A percentile compares a stretch with the other conserved stretches of the same genome.
Evolutionary conservation across 1,284 basidiomycete species (phyloP).

Genomic region (Xerocomus amazonicus): DNA sequence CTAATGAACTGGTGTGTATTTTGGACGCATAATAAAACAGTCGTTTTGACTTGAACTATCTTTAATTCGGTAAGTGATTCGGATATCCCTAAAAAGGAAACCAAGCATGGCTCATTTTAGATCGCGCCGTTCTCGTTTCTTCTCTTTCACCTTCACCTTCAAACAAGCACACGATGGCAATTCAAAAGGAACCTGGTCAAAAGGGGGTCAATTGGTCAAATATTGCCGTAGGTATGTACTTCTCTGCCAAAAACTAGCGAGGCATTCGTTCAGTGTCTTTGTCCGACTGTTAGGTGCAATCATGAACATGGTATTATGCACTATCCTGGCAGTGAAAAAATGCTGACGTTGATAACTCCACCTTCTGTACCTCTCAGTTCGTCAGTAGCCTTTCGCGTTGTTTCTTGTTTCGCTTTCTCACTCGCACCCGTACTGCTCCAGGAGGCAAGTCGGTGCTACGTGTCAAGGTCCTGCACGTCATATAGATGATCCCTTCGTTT

Average conservation of each 20-base stretch:
- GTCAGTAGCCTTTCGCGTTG: slow-evolving; percentile 20
- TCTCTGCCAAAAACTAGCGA: slow-evolving; percentile 1
- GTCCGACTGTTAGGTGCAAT: slow-evolving; percentile 65
- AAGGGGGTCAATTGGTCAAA: slow-evolving; percentile 98
- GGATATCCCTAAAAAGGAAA: slow-evolving; percentile 8
- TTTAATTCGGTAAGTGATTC: slow-evolving; percentile 6
- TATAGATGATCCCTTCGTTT: slow-evolving; percentile 7
- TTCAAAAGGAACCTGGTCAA: slow-evolving; percentile 80
- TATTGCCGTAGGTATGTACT: slow-evolving; percentile 86
- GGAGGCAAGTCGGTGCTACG: slow-evolving; percentile 42
- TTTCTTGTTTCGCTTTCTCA: slow-evolving; percentile 17
- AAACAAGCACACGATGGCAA: slow-evolving; percentile 54
- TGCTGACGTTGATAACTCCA: slow-evolving; percentile 6
- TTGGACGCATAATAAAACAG: slow-evolving; percentile 14
- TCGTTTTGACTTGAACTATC: not conserved
- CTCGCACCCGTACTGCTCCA: slow-evolving; percentile 21
- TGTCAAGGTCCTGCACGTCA: not conserved
- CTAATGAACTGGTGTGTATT: slow-evolving; percentile 24
- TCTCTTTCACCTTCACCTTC: slow-evolving; percentile 20
- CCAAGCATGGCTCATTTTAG: slow-evolving; percentile 14
- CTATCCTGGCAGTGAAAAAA: not conserved
- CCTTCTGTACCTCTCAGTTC: slow-evolving; percentile 17
- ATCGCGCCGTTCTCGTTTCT: slow-evolving; percentile 10
- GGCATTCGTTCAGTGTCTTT: slow-evolving; percentile 16
- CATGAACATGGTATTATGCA: slow-evolving; percentile 83